Percentiles rank a stretch among this genome's conserved stretches.
Conservation (phyloP, 148 eudicot genomes). For the Chenopodium berlandieri region DNA sequence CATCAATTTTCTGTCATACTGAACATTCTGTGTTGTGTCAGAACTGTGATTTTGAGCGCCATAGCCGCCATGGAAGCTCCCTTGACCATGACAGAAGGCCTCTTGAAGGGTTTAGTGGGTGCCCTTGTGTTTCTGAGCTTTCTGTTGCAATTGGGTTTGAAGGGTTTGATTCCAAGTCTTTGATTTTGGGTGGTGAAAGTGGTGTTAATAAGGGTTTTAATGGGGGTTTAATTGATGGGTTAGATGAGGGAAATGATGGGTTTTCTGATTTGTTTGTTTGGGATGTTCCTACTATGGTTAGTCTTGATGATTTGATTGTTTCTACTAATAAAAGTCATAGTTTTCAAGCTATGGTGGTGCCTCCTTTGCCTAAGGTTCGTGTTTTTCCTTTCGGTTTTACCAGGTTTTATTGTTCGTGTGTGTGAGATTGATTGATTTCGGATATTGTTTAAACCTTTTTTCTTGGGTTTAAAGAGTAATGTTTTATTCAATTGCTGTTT, state of each 20-base stretch:
- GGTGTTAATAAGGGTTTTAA: slow-evolving; percentile 13
- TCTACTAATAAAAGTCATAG: slow-evolving; percentile 26
- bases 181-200: slow-evolving; percentile 17
- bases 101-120: slow-evolving; percentile 72
- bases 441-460: background rate
- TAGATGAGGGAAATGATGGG: slow-evolving; percentile 31
- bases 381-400: too few relatives aligned
- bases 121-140: slow-evolving; percentile 54
- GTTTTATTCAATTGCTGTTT: too few relatives aligned
- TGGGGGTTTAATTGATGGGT: slow-evolving; percentile 22
- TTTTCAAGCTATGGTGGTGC: slow-evolving; percentile 39
- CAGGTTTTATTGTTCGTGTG: too few relatives aligned
- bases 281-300: slow-evolving; percentile 33
- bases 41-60: slow-evolving; percentile 79
- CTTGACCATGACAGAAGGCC: slow-evolving; percentile 61
- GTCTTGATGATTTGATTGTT: slow-evolving; percentile 43
- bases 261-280: slow-evolving; percentile 37
- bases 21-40: slow-evolving; percentile 61
- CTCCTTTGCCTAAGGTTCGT: slow-evolving; percentile 38
- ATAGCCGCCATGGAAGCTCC: slow-evolving; percentile 8
- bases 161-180: slow-evolving; percentile 32
- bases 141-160: slow-evolving; percentile 53
- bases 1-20: slow-evolving; percentile 54
- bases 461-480: background rate
- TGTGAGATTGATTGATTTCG: background rate